phyloP scores from a whole-genome alignment of 345 rosid species.

The Trapa incisa region DNA sequence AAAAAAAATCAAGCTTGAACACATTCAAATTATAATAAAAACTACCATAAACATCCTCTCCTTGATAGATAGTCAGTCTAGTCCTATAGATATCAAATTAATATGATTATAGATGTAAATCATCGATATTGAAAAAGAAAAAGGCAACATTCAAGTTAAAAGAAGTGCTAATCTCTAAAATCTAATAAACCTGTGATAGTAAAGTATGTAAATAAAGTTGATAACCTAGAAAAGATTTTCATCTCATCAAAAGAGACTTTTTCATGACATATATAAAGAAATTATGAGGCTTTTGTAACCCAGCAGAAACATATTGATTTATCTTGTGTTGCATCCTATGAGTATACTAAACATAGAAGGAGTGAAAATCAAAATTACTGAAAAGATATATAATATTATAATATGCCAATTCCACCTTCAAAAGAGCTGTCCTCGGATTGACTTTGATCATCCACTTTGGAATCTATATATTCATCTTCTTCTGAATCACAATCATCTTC shows the following conservation, averaged over 20 bases:
- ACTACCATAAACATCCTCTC: neutral
- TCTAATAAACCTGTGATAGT: neutral
- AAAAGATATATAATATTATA: neutral
- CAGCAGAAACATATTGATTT: neutral
- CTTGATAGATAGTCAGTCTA: neutral
- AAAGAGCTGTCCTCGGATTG: constrained; percentile 24
- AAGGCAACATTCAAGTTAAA: neutral
- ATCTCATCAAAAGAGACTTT: neutral
- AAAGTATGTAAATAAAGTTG: neutral
- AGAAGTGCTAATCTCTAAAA: neutral
- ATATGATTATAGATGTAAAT: neutral
- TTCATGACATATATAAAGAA: neutral
- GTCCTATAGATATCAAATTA: neutral
- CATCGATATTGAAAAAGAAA: neutral
- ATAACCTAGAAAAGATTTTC: neutral
- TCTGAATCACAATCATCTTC: constrained; percentile 43
- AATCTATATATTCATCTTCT: constrained; percentile 28
- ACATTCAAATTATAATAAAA: too few species aligned
- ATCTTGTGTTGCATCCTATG: neutral
- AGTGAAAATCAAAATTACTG: neutral
- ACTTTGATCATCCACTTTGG: constrained; percentile 22
- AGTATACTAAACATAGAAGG: neutral
- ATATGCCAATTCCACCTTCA: constrained; percentile 20
- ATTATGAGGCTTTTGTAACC: neutral
- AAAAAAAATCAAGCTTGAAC: too few species aligned